These are phyloP conservation scores for Pseudotulostoma volvatum DNA, from an alignment of 495 filamentous ascomycete genomes.

Conservation along the genomic window DNA sequence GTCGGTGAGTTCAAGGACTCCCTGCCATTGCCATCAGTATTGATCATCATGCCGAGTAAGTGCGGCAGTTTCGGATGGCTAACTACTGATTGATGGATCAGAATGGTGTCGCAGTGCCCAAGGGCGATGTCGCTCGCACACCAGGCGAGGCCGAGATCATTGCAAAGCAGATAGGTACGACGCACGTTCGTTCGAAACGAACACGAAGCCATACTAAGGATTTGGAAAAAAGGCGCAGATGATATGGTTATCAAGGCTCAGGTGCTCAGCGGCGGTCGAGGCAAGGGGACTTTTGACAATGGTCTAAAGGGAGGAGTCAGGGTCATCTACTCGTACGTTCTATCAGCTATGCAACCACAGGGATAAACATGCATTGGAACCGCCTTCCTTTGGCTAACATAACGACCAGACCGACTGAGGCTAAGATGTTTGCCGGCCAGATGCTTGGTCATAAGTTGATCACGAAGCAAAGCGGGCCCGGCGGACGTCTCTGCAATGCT, in stretches of 20 bases:
- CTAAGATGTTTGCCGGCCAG: conserved; percentile 94
- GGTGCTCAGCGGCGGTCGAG: conserved; percentile 91
- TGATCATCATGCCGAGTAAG: conserved; percentile 3
- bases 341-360: neutral
- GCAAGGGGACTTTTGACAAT: conserved; percentile 95
- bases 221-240: conserved; percentile 48
- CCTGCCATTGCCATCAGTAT: neutral
- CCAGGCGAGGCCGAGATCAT: conserved; percentile 81
- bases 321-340: conserved; percentile 85
- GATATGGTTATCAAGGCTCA: conserved; percentile 99
- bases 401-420: conserved; percentile 53
- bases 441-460: conserved; percentile 99
- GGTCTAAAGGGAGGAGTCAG: conserved; percentile 96
- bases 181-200: conserved; percentile 3
- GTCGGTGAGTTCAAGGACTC: conserved; percentile 42
- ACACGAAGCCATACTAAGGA: conserved; percentile 11
- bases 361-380: conserved; percentile 3
- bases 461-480: conserved; percentile 95
- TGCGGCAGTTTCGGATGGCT: neutral
- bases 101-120: conserved; percentile 90
- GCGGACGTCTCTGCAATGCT: conserved; percentile 79
- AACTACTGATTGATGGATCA: conserved; percentile 18
- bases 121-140: conserved; percentile 66
- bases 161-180: conserved; percentile 70
- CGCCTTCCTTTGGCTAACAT: too few relatives aligned